These are phyloP conservation scores for Carpinus viminea DNA, from an alignment of 306 rosid species.

Conservation along the genomic window DNA sequence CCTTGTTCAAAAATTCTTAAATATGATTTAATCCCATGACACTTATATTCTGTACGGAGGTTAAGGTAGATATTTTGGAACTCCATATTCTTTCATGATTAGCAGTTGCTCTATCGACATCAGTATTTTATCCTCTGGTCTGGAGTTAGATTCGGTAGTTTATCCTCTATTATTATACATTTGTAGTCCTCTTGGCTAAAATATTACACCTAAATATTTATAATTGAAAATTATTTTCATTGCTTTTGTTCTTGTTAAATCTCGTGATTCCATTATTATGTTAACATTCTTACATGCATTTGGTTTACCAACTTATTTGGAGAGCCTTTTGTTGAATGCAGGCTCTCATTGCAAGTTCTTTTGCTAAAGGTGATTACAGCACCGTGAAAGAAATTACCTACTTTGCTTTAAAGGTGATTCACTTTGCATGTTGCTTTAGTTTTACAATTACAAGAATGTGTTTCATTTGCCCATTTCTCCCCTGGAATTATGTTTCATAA, in stretches of 20 bases:
- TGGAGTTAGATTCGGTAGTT: neutral
- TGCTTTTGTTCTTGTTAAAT: neutral
- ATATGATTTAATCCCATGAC: neutral
- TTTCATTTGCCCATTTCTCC: neutral
- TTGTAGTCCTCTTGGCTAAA: neutral
- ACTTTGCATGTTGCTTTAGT: slow-evolving; percentile 7
- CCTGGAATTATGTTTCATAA: neutral
- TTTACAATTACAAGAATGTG: neutral
- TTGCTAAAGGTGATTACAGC: slow-evolving; percentile 75
- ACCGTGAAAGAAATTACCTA: slow-evolving; percentile 70
- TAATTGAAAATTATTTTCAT: neutral
- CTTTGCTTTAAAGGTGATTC: slow-evolving; percentile 57
- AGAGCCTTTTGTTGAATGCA: slow-evolving; percentile 28
- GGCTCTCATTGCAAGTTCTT: slow-evolving; percentile 88
- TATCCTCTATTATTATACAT: neutral
- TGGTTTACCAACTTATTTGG: neutral
- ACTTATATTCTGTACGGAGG: neutral
- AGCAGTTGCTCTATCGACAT: neutral
- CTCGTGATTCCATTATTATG: neutral
- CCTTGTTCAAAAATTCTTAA: neutral
- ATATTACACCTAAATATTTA: neutral
- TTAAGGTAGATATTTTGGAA: neutral
- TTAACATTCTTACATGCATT: neutral
- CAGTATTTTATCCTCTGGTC: neutral
- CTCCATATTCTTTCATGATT: neutral